Evolutionary conservation across 2,329 filamentous ascomycete genomes (phyloP).

Genomic region (Rhinocladiella similis): DNA sequence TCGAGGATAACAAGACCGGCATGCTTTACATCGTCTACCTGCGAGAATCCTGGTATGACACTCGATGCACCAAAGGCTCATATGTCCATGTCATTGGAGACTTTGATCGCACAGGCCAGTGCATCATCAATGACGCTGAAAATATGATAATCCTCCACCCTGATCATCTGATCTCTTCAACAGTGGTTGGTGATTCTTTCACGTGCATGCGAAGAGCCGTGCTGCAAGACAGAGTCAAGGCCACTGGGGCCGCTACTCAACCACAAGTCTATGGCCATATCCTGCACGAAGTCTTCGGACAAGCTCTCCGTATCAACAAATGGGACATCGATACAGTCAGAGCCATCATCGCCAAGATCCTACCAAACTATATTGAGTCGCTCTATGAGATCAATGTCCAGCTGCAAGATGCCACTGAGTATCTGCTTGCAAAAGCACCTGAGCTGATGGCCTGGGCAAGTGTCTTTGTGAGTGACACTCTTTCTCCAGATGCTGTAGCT

Average conservation of each 20-base stretch:
- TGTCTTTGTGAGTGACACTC: conserved; percentile 71
- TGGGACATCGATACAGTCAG: conserved; percentile 74
- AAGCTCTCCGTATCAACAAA: conserved; percentile 76
- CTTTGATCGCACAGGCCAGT: conserved; percentile 69
- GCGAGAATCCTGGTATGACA: conserved; percentile 84
- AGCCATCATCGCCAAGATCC: conserved; percentile 64
- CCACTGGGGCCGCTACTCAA: conserved; percentile 74
- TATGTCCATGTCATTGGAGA: conserved; percentile 85
- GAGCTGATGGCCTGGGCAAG: conserved; percentile 82
- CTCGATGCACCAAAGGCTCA: conserved; percentile 69
- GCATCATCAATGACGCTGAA: conserved; percentile 76
- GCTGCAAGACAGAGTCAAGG: conserved; percentile 91
- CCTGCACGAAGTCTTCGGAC: conserved; percentile 92
- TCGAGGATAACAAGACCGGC: conserved; percentile 74
- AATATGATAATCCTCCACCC: conserved; percentile 91
- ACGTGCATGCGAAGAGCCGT: conserved; percentile 87
- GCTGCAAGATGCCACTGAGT: conserved; percentile 69
- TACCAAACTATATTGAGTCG: conserved; percentile 81
- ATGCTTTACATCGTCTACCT: conserved; percentile 69
- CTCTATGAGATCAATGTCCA: conserved; percentile 84
- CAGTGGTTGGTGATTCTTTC: conserved; percentile 95
- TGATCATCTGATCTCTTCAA: conserved; percentile 92
- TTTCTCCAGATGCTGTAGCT: conserved; percentile 70
- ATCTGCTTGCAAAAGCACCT: conserved; percentile 79
- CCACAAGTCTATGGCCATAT: conserved; percentile 90